Evolutionary conservation across 352 stramenopile genomes (phyloP).

Genomic region (Phytophthora boehmeriae): DNA sequence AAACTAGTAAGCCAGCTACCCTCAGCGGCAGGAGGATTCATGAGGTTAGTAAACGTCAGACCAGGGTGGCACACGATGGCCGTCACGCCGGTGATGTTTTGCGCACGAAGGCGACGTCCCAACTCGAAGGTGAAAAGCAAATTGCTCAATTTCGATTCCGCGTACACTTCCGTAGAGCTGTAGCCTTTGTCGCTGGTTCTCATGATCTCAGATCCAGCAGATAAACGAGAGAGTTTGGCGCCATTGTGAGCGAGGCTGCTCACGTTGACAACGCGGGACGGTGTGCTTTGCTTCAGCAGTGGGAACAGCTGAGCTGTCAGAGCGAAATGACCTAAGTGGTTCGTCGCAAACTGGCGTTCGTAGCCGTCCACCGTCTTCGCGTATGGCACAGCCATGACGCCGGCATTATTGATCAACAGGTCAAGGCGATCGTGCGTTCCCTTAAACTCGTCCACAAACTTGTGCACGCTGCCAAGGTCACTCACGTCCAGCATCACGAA

Average conservation of each 20-base stretch:
- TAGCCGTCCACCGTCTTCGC: slow-evolving; percentile 27
- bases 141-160: slow-evolving; percentile 58
- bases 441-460: slow-evolving; percentile 49
- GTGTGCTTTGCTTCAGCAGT: slow-evolving; percentile 32
- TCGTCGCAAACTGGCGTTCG: slow-evolving; percentile 36
- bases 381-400: slow-evolving; percentile 25
- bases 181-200: slow-evolving; percentile 21
- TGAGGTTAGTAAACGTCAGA: slow-evolving; percentile 27
- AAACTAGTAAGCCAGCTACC: slow-evolving; percentile 12
- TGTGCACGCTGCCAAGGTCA: slow-evolving; percentile 44
- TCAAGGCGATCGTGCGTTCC: slow-evolving; percentile 40
- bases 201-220: slow-evolving; percentile 16
- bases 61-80: slow-evolving; percentile 46
- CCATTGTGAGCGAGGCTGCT: slow-evolving; percentile 43
- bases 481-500: slow-evolving; percentile 59
- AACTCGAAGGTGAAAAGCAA: slow-evolving; percentile 60
- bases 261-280: slow-evolving; percentile 30
- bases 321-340: slow-evolving; percentile 38
- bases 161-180: slow-evolving; percentile 33
- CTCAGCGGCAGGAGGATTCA: slow-evolving; percentile 14
- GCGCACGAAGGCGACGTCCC: slow-evolving; percentile 29
- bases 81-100: slow-evolving; percentile 25
- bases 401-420: slow-evolving; percentile 37
- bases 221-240: slow-evolving; percentile 25
- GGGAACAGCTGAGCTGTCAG: slow-evolving; percentile 52